Conservation (phyloP, 2,329 filamentous ascomycete genomes). For the Botrytis squamosa region DNA sequence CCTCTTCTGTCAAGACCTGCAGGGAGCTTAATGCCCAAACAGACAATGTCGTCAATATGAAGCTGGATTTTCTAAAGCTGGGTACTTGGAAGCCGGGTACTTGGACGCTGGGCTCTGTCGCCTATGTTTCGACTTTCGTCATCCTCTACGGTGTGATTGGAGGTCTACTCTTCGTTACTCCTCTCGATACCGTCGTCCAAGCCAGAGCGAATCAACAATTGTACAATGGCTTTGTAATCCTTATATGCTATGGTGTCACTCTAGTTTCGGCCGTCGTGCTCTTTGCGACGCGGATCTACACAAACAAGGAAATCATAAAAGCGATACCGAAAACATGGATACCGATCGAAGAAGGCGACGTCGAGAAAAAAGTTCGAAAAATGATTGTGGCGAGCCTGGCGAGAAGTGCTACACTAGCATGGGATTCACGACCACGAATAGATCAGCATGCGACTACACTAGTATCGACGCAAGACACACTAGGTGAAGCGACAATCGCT, state of each 20-base stretch:
- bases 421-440: slow-evolving; percentile 70
- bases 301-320: slow-evolving; percentile 74
- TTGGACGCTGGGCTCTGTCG: slow-evolving; percentile 7
- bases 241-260: slow-evolving; percentile 72
- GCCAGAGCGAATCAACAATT: slow-evolving; percentile 63
- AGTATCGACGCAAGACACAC: slow-evolving; percentile 36
- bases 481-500: slow-evolving; percentile 30
- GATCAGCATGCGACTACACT: slow-evolving; percentile 37
- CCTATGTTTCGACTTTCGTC: slow-evolving; percentile 3
- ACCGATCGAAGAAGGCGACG: slow-evolving; percentile 80
- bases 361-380: slow-evolving; percentile 69
- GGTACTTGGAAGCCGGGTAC: slow-evolving; percentile 14
- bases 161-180: slow-evolving; percentile 74
- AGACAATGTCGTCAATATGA: slow-evolving; percentile 20
- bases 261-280: slow-evolving; percentile 69
- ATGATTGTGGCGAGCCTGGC: slow-evolving; percentile 72
- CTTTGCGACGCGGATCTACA: slow-evolving; percentile 81
- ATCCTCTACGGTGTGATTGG: slow-evolving; percentile 58
- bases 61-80: slow-evolving; percentile 1
- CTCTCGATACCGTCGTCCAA: slow-evolving; percentile 77
- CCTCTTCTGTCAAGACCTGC: slow-evolving; percentile 12
- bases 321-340: slow-evolving; percentile 86
- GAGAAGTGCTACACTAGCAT: slow-evolving; percentile 78
- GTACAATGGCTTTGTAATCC: slow-evolving; percentile 82
- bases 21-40: slow-evolving; percentile 19